Percentiles rank a stretch among this genome's conserved stretches.
phyloP scores from a whole-genome alignment of 495 filamentous ascomycete genomes.

The Pyrenula aspistea region DNA sequence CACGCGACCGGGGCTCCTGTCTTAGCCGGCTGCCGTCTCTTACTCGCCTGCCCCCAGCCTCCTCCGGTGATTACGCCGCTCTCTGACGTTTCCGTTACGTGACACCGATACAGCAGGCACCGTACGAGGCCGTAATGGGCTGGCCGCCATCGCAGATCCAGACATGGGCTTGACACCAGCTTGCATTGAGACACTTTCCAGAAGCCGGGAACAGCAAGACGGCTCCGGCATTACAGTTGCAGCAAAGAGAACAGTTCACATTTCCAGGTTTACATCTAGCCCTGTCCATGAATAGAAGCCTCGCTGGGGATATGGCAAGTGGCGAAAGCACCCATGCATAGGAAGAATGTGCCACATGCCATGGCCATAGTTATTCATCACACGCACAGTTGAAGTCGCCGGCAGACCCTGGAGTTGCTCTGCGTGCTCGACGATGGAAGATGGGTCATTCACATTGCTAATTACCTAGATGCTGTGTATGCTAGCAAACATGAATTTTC shows the following conservation, averaged over 20 bases:
- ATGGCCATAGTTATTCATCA: no score
- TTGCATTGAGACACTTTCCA: not conserved
- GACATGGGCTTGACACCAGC: not conserved
- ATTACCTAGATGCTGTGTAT: no score
- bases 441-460: no score
- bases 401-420: no score
- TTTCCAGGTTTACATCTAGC: not conserved
- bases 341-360: not conserved
- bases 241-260: not conserved
- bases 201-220: not conserved
- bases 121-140: not conserved
- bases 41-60: not conserved
- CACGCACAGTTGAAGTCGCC: no score
- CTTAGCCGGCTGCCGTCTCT: not conserved
- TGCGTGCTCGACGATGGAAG: no score
- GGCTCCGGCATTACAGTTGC: not conserved
- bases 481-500: no score
- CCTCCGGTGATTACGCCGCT: not conserved
- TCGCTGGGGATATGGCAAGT: not conserved
- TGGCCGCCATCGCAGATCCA: no score
- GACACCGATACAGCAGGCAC: not conserved
- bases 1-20: not conserved
- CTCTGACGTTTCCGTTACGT: not conserved
- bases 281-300: not conserved
- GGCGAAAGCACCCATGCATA: no score